These are phyloP conservation scores for Phialophora tarda DNA, from an alignment of 2,329 filamentous ascomycete species.

Conservation along the genomic window DNA sequence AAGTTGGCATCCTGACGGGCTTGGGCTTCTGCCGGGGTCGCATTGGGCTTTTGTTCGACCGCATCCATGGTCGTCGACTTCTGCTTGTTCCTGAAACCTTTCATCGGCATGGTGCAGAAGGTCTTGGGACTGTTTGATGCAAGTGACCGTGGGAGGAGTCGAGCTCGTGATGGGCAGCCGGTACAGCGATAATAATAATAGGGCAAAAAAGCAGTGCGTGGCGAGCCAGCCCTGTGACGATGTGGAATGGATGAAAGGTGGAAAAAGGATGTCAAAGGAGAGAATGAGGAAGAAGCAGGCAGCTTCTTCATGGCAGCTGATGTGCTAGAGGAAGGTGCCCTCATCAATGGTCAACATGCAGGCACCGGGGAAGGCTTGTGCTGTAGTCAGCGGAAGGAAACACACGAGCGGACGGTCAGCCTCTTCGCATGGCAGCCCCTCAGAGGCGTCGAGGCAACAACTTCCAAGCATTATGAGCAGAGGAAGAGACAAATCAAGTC, in stretches of 20 bases:
- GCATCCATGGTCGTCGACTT: constrained; percentile 28
- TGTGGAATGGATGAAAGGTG: constrained; percentile 13
- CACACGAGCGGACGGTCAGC: neutral
- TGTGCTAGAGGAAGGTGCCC: constrained; percentile 12
- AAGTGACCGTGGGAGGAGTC: constrained; percentile 9
- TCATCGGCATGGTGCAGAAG: constrained; percentile 24
- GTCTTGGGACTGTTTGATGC: constrained; percentile 2
- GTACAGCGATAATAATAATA: constrained; percentile 26
- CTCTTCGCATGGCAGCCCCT: neutral
- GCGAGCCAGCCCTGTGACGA: constrained; percentile 11
- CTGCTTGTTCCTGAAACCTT: constrained; percentile 14
- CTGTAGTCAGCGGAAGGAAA: constrained; percentile 10
- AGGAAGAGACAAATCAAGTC: neutral
- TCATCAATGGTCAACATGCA: constrained; percentile 14
- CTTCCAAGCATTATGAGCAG: constrained; percentile 1
- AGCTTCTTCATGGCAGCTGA: constrained; percentile 22
- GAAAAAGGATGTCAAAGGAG: constrained; percentile 1
- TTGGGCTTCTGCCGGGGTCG: constrained; percentile 38
- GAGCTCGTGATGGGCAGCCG: constrained; percentile 21
- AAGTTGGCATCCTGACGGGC: constrained; percentile 41
- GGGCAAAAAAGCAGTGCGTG: constrained; percentile 14
- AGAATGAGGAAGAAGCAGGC: constrained; percentile 12
- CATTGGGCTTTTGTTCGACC: constrained; percentile 36
- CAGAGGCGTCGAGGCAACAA: neutral
- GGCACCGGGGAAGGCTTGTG: constrained; percentile 3